Evolutionary conservation across 202 grass and related monocot species (phyloP).

Genomic region (Schoenoplectus triqueter): DNA sequence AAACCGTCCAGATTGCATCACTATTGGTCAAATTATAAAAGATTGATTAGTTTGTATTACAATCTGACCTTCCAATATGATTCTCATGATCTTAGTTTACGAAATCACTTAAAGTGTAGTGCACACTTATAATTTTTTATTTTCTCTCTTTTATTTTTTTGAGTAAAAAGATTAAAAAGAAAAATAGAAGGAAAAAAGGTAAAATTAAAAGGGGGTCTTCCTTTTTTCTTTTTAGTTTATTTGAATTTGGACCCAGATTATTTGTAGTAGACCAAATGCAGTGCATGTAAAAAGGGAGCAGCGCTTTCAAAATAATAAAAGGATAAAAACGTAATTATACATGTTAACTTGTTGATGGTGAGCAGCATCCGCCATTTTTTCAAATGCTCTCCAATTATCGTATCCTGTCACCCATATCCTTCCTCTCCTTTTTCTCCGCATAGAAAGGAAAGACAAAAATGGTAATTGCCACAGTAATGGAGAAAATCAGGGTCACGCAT

Average conservation of each 20-base stretch:
- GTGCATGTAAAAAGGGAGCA: constrained; percentile 1
- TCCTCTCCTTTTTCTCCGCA: no score
- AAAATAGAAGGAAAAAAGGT: not conserved
- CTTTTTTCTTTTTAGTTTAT: not conserved
- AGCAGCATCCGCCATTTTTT: no score
- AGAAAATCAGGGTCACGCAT: no score
- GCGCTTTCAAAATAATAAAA: no score
- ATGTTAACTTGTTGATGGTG: no score
- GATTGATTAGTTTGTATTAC: not conserved
- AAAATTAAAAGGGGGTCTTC: not conserved
- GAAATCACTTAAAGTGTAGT: not conserved
- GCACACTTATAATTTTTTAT: not conserved
- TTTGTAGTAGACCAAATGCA: constrained; percentile 4
- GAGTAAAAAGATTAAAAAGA: not conserved
- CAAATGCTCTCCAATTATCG: no score
- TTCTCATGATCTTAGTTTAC: not conserved
- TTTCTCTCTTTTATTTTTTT: not conserved
- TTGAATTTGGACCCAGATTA: not conserved
- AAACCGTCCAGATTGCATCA: not conserved
- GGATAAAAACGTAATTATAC: no score
- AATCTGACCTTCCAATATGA: constrained; percentile 21
- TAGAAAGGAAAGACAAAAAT: no score
- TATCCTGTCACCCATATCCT: no score
- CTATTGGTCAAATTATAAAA: not conserved
- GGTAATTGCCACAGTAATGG: no score